A percentile compares a stretch with the other conserved stretches of the same genome.
Evolutionary conservation across 2,329 filamentous ascomycete species (phyloP).

Genomic region (Ramichloridium luteum): DNA sequence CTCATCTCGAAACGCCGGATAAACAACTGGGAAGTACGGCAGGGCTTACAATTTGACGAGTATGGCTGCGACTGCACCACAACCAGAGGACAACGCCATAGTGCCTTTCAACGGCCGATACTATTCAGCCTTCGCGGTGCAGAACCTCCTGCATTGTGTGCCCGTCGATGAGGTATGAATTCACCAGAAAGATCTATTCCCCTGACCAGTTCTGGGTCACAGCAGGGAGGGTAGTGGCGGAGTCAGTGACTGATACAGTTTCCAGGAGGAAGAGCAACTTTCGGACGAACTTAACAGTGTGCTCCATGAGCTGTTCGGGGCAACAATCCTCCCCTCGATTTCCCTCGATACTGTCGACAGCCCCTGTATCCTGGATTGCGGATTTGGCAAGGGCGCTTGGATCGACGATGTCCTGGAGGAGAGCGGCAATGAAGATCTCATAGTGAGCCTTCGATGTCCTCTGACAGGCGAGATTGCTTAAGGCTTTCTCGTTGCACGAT

Average conservation of each 20-base stretch:
- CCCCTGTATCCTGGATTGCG: conserved; percentile 22
- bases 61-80: conserved; percentile 11
- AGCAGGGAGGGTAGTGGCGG: too few relatives aligned
- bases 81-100: conserved; percentile 16
- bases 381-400: conserved; percentile 24
- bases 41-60: too few relatives aligned
- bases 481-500: conserved; percentile 2
- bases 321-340: conserved; percentile 14
- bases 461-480: not conserved
- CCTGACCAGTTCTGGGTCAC: too few relatives aligned
- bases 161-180: conserved; percentile 26
- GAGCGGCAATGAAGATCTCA: conserved; percentile 12
- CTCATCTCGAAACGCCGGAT: too few relatives aligned
- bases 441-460: conserved; percentile 1
- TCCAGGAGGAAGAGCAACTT: conserved; percentile 22
- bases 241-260: too few relatives aligned
- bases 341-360: conserved; percentile 15
- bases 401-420: conserved; percentile 26
- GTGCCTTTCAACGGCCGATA: conserved; percentile 12
- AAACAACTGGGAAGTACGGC: too few relatives aligned
- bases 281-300: conserved; percentile 20
- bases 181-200: too few relatives aligned
- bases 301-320: conserved; percentile 16
- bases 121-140: conserved; percentile 17
- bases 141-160: conserved; percentile 19